A percentile compares a stretch with the other conserved stretches of the same genome.
Conservation (phyloP, 2,329 filamentous ascomycete species). For the Xylariaceae sp. region DNA sequence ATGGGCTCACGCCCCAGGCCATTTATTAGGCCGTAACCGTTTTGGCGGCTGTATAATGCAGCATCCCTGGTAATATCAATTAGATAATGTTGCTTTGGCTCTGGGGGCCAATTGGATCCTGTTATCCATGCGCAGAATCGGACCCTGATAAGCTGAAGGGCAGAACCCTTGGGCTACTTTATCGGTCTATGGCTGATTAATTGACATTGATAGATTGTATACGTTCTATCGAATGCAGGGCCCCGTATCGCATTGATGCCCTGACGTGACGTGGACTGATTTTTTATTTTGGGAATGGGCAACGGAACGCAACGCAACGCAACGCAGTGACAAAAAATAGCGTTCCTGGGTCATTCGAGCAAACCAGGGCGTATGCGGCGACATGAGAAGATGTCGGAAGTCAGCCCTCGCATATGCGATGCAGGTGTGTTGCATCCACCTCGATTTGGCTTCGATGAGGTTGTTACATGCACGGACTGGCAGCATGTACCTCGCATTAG, state of each 20-base stretch:
- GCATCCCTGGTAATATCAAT: constrained; percentile 15
- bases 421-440: constrained; percentile 39
- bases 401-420: constrained; percentile 34
- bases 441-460: constrained; percentile 21
- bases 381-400: constrained; percentile 35
- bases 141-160: constrained; percentile 24
- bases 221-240: constrained; percentile 31
- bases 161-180: constrained; percentile 8
- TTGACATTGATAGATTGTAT: constrained; percentile 9
- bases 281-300: constrained; percentile 28
- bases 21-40: constrained; percentile 20
- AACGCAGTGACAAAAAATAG: no score
- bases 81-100: constrained; percentile 19
- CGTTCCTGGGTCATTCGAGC: constrained; percentile 34
- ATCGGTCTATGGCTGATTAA: constrained; percentile 9
- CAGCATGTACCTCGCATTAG: no score
- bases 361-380: constrained; percentile 37
- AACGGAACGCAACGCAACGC: no score
- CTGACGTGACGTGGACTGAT: constrained; percentile 31
- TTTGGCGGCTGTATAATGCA: constrained; percentile 21
- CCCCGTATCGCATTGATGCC: constrained; percentile 33
- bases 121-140: constrained; percentile 13
- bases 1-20: constrained; percentile 9
- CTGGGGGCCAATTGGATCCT: constrained; percentile 10
- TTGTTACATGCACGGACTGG: constrained; percentile 26